Conservation (phyloP, 345 rosid genomes). For the Triadica sebifera region DNA sequence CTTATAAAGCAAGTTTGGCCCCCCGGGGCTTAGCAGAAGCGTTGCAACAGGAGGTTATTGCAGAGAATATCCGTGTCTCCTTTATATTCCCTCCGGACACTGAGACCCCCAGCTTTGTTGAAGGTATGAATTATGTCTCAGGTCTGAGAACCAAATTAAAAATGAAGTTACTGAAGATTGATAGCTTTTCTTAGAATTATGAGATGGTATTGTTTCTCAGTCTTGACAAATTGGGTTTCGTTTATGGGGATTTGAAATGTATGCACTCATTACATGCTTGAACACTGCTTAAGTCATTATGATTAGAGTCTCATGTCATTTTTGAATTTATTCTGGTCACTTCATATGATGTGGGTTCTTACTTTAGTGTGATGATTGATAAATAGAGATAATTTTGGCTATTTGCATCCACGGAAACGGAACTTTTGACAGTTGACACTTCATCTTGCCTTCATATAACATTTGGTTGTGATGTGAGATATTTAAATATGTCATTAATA, state of each 20-base stretch:
- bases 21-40: slow-evolving; percentile 89
- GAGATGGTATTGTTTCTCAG: background rate
- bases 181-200: background rate
- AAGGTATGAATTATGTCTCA: slow-evolving; percentile 44
- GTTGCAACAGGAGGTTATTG: slow-evolving; percentile 84
- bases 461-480: background rate
- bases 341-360: background rate
- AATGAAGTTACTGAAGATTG: background rate
- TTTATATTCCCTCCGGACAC: slow-evolving; percentile 85
- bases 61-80: slow-evolving; percentile 68
- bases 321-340: background rate
- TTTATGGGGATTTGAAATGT: background rate
- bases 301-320: background rate
- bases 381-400: background rate
- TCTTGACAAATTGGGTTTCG: background rate
- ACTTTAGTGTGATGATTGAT: background rate
- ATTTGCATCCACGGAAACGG: background rate
- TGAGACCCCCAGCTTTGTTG: slow-evolving; percentile 69
- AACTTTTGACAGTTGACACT: background rate
- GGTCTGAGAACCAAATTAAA: background rate
- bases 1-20: slow-evolving; percentile 81
- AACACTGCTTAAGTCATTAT: background rate
- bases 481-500: background rate
- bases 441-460: background rate
- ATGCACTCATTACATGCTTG: background rate